Conservation (phyloP, 345 rosid genomes). For the Eucalyptus curtisii region DNA sequence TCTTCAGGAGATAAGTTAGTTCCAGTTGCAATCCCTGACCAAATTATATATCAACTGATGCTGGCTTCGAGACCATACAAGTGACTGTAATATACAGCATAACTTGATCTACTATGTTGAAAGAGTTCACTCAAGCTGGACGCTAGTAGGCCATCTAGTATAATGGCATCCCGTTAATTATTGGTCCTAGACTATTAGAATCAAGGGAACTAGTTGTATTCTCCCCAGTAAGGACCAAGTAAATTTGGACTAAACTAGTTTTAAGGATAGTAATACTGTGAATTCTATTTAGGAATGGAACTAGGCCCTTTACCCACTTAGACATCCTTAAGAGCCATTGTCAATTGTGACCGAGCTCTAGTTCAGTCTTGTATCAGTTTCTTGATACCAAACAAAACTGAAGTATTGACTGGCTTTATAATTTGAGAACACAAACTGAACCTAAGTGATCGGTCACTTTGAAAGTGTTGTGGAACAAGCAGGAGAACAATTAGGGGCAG, state of each 20-base stretch:
- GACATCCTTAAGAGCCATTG: background rate
- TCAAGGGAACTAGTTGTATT: background rate
- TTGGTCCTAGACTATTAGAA: background rate
- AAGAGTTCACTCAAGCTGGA: background rate
- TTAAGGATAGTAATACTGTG: background rate
- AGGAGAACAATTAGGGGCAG: background rate
- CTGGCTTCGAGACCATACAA: background rate
- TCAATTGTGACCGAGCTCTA: background rate
- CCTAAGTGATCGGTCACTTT: background rate
- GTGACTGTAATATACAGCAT: background rate
- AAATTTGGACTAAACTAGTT: background rate
- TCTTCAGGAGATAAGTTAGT: background rate
- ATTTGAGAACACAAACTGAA: background rate
- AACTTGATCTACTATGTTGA: background rate
- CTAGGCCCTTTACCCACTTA: background rate
- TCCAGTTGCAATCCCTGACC: background rate
- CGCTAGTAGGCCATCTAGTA: background rate
- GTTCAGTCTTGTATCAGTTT: background rate
- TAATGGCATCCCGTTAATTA: background rate
- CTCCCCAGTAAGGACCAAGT: background rate
- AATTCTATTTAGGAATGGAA: background rate
- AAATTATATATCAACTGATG: background rate
- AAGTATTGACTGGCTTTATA: background rate
- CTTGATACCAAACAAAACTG: background rate
- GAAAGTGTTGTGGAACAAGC: background rate